Evolutionary conservation across 2,329 filamentous ascomycete species (phyloP).

Genomic region (Paecilomyces sp.): DNA sequence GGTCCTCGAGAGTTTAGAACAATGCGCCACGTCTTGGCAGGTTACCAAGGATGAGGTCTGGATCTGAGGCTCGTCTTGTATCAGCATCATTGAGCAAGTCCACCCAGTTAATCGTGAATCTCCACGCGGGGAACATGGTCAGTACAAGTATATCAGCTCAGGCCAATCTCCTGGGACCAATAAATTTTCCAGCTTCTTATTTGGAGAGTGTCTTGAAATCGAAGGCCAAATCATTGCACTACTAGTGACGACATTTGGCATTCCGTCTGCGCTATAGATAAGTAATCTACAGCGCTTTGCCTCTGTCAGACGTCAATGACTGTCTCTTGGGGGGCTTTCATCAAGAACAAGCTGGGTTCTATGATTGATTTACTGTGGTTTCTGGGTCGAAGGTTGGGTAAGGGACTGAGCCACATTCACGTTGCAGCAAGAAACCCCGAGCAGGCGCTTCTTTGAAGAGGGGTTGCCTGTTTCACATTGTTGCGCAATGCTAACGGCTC

Average conservation of each 20-base stretch:
- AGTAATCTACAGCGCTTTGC: background rate
- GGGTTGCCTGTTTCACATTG: background rate
- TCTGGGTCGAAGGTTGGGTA: background rate
- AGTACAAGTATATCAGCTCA: background rate
- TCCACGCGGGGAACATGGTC: background rate
- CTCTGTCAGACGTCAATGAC: background rate
- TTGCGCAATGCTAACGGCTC: background rate
- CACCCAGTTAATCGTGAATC: background rate
- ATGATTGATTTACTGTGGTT: background rate
- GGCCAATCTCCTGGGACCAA: background rate
- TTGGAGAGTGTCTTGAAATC: background rate
- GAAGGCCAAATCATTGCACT: no score
- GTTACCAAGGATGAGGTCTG: background rate
- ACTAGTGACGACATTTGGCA: no score
- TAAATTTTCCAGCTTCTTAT: no score
- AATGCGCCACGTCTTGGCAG: background rate
- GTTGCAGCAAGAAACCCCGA: background rate
- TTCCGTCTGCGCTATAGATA: no score
- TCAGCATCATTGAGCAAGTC: background rate
- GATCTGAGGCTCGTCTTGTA: background rate
- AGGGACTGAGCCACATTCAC: background rate
- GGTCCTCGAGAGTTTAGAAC: background rate
- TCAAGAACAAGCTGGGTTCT: background rate
- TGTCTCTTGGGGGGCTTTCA: no score
- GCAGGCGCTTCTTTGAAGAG: background rate